Conservation (phyloP, 2,329 filamentous ascomycete species). For the Malbranchea cinnamomea region DNA sequence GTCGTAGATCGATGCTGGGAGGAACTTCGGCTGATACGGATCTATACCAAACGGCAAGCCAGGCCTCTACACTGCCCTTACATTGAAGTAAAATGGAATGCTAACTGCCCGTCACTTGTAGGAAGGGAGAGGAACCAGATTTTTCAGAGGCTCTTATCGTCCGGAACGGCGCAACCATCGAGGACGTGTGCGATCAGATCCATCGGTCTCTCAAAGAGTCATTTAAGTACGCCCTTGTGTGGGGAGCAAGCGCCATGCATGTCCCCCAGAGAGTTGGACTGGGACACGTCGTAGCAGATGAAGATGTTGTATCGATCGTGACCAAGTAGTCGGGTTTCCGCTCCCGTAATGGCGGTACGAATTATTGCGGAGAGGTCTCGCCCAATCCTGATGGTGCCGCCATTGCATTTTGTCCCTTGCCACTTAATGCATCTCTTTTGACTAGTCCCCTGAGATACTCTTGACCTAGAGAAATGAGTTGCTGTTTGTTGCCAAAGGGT, state of each 20-base stretch:
- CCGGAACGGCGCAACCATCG: conserved; percentile 70
- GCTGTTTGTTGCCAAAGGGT: too few species aligned
- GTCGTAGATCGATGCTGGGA: conserved; percentile 93
- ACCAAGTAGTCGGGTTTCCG: too few species aligned
- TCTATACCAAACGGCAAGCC: conserved; percentile 70
- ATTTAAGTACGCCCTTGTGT: conserved; percentile 96
- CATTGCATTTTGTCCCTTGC: too few species aligned
- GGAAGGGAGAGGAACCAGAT: conserved; percentile 79
- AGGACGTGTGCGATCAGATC: conserved; percentile 93
- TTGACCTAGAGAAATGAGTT: too few species aligned
- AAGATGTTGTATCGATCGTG: conserved; percentile 55
- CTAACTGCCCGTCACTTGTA: conserved; percentile 17
- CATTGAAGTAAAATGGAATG: background rate
- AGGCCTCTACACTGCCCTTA: background rate
- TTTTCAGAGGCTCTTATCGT: conserved; percentile 91
- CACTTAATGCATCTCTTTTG: too few species aligned
- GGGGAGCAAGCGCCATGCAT: conserved; percentile 92
- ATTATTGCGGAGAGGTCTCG: too few species aligned
- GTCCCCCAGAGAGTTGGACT: conserved; percentile 86
- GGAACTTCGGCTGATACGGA: conserved; percentile 72
- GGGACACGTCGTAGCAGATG: conserved; percentile 58
- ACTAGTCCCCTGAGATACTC: too few species aligned
- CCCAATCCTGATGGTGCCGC: too few species aligned
- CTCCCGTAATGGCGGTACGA: too few species aligned
- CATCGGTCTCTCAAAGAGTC: conserved; percentile 92